Percentiles rank a stretch among this genome's conserved stretches.
These are phyloP conservation scores for Coemansia sp. DNA, from an alignment of 192 early-diverging fungal species.

Conservation along the genomic window DNA sequence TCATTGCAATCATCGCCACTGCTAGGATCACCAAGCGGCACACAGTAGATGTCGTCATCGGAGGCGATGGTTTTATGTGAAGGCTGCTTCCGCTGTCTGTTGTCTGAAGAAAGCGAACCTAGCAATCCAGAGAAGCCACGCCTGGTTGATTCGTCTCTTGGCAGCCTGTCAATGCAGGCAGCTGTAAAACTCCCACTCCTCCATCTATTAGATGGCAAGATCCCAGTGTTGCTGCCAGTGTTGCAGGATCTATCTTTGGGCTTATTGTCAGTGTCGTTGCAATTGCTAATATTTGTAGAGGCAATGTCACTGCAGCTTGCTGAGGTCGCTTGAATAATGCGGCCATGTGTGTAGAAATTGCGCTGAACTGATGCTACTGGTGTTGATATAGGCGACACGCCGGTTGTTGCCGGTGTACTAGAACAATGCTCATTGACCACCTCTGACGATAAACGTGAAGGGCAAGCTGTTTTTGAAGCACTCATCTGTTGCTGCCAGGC, in stretches of 20 bases:
- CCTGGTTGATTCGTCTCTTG: not conserved
- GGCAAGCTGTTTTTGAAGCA: constrained; percentile 1
- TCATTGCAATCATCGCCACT: constrained; percentile 9
- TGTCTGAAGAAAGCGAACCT: not conserved
- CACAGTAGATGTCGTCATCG: constrained; percentile 1
- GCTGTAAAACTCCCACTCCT: constrained; percentile 6
- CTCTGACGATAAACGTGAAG: constrained; percentile 27
- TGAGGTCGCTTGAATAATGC: not conserved
- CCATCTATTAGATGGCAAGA: not conserved
- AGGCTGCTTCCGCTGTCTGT: not conserved
- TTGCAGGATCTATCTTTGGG: no score
- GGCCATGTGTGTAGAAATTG: constrained; percentile 4
- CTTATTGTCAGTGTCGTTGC: no score
- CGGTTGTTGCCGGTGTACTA: not conserved
- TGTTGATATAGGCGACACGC: constrained; percentile 28
- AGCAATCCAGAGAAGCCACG: not conserved
- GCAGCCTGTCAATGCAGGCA: constrained; percentile 1
- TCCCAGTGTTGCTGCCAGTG: not conserved
- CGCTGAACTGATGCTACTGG: constrained; percentile 17
- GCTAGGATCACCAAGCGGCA: not conserved
- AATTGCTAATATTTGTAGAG: not conserved
- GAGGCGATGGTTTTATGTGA: not conserved
- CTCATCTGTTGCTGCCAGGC: constrained; percentile 19
- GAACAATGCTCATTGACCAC: not conserved
- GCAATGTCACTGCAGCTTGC: constrained; percentile 2